Evolutionary conservation across 2,329 filamentous ascomycete species (phyloP).

Genomic region (Sclerotinia subarctica): DNA sequence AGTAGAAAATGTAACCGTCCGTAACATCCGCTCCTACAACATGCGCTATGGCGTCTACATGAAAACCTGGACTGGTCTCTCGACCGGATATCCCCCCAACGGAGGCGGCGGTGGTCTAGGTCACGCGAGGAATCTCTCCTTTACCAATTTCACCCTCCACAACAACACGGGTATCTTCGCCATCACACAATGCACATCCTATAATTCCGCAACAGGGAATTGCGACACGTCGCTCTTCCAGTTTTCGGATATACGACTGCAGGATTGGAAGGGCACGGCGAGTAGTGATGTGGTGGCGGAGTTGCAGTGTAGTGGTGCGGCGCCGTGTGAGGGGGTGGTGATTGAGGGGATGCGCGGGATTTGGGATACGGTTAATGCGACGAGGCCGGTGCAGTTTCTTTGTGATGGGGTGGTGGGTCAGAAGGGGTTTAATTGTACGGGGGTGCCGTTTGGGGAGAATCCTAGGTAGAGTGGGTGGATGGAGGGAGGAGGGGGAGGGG

Average conservation of each 20-base stretch:
- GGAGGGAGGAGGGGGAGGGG: too few species aligned
- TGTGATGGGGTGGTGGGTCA: constrained; percentile 9
- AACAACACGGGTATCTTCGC: constrained; percentile 29
- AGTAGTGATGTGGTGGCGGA: constrained; percentile 29
- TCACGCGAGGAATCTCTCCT: constrained; percentile 26
- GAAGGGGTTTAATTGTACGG: constrained; percentile 15
- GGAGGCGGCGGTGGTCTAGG: constrained; percentile 56
- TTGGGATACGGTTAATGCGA: constrained; percentile 16
- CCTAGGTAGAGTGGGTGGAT: background rate
- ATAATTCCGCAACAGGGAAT: constrained; percentile 39
- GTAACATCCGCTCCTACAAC: constrained; percentile 47
- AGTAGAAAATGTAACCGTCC: constrained; percentile 48
- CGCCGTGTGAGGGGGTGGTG: constrained; percentile 22
- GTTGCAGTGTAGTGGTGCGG: constrained; percentile 38
- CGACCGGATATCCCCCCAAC: constrained; percentile 52
- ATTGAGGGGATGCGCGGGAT: constrained; percentile 7
- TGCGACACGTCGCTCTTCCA: constrained; percentile 44
- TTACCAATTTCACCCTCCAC: constrained; percentile 10
- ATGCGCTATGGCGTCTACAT: constrained; percentile 44
- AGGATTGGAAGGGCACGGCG: constrained; percentile 27
- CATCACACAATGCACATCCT: constrained; percentile 44
- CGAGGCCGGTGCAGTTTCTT: constrained; percentile 10
- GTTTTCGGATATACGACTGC: constrained; percentile 35
- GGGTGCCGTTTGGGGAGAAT: constrained; percentile 16
- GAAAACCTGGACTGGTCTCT: constrained; percentile 57